Base-by-base conservation (phyloP, 805 yeast species). In the Candida germanica region DNA sequence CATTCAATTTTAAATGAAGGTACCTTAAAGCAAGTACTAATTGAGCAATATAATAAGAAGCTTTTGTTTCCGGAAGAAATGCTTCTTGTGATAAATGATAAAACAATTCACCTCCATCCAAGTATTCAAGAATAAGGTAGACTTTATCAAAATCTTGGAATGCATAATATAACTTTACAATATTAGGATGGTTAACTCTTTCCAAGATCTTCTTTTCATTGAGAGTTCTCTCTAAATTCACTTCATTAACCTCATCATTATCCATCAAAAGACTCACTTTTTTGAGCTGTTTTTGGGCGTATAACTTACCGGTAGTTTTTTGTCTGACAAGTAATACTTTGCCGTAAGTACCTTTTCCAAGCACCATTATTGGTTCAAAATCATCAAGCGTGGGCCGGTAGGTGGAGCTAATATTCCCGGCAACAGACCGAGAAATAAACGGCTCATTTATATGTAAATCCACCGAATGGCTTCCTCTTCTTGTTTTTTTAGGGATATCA, bases 71-170 rank as follows among this genome's bases (percentile, higher is more conserved):
- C 16, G 54, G 46, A 13, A 53, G 25, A 33, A 41, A 53, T 26
- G 38, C 35, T 35, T 52, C 54, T 31, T 50, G 54, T 0, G 64
- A 60, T 36, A 67, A 54, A 46, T 67, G 73, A 39, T 64, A 69
- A 49, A 67, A 67, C 24, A 68, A 52, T 49, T 68, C 73, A 3
- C 73, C 73, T 5, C 73, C 73, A 22, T 65, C 67, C 23, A 68
- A 52, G 41, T 67, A 68, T 47, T 68, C 73, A 26, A 68, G 49
- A n/a, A 68, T 60, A 26, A 68, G 47, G 40, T 67, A 68, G 25
- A 66, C 65, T 46, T 63, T 65, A 51, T 68, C 59, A 35, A 56
- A 56, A 48, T 68, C 73, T 46, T 68, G 73, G 34, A 68, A 64
- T 11, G 73, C 73, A 38, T 66, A 68, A 44, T 54, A 66, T 17